Percentiles rank a stretch among this genome's conserved stretches.
Conservation (phyloP, 257 asterid genomes). For the Striga asiatica region DNA sequence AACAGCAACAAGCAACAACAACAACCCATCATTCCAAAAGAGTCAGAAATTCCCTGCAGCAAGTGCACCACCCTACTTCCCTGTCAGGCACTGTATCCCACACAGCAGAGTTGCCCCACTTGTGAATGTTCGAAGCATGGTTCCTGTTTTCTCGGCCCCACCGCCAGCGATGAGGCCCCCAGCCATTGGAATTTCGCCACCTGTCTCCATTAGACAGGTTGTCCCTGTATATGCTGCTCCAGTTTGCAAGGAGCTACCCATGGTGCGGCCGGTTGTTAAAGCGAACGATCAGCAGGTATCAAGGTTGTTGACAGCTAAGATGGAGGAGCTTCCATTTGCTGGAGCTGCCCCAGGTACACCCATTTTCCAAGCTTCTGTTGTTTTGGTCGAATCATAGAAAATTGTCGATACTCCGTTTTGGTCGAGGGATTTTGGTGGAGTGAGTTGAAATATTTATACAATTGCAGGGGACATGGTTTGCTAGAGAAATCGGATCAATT, state of each 20-base stretch:
- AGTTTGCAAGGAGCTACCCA: constrained; percentile 34
- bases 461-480: too few relatives aligned
- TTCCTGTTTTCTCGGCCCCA: constrained; percentile 89
- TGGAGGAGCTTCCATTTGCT: constrained; percentile 24
- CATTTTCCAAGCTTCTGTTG: constrained; percentile 24
- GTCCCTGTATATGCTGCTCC: constrained; percentile 50
- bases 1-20: too few relatives aligned
- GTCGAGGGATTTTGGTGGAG: neutral
- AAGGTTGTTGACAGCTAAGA: constrained; percentile 16
- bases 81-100: constrained; percentile 54
- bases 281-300: too few relatives aligned
- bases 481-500: too few relatives aligned
- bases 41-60: constrained; percentile 60
- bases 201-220: constrained; percentile 53
- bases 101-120: constrained; percentile 72
- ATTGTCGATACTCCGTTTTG: too few relatives aligned
- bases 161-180: constrained; percentile 54
- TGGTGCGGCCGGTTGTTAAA: constrained; percentile 31
- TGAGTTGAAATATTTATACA: too few relatives aligned
- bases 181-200: constrained; percentile 42
- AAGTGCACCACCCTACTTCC: constrained; percentile 83
- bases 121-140: constrained; percentile 62
- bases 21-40: constrained; percentile 30
- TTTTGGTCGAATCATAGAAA: constrained; percentile 11
- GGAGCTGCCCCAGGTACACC: constrained; percentile 22